Percentiles rank a stretch among this genome's conserved stretches.
phyloP scores from a whole-genome alignment of 1,284 basidiomycete species.

The Sanguinoderma infundibulare region DNA sequence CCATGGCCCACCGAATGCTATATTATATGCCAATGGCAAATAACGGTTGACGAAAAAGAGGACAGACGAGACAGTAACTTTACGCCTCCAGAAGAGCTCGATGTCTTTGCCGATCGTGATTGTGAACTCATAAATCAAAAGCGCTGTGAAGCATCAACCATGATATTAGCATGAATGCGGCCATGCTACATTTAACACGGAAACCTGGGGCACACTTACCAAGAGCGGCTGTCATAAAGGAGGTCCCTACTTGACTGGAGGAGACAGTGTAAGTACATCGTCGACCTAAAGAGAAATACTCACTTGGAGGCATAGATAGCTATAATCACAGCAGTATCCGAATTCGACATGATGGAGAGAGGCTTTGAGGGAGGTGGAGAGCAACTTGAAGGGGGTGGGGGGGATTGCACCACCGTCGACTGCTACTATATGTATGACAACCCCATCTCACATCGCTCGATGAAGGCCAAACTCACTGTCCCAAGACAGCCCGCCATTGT shows the following conservation, averaged over 20 bases:
- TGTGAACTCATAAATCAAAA: constrained; percentile 7
- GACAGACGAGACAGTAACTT: constrained; percentile 1
- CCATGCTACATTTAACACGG: too few species aligned
- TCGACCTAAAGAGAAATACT: not conserved
- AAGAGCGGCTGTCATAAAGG: not conserved
- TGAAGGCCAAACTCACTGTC: too few species aligned
- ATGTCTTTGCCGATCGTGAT: constrained; percentile 13
- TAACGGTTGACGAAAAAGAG: constrained; percentile 16
- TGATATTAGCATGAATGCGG: not conserved
- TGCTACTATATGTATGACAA: too few species aligned
- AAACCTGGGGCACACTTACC: not conserved
- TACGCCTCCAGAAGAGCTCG: constrained; percentile 11
- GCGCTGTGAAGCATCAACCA: not conserved
- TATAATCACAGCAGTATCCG: too few species aligned
- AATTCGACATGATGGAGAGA: constrained; percentile 8
- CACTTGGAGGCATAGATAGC: not conserved
- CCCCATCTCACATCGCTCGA: too few species aligned
- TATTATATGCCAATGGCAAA: not conserved
- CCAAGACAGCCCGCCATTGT: too few species aligned
- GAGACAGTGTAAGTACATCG: not conserved
- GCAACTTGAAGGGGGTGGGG: too few species aligned
- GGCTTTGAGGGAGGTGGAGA: too few species aligned
- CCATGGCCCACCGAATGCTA: not conserved
- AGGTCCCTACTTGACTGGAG: not conserved
- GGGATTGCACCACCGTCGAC: too few species aligned